Conservation (phyloP, 148 eudicot species). For the Hydrangea macrophylla region DNA sequence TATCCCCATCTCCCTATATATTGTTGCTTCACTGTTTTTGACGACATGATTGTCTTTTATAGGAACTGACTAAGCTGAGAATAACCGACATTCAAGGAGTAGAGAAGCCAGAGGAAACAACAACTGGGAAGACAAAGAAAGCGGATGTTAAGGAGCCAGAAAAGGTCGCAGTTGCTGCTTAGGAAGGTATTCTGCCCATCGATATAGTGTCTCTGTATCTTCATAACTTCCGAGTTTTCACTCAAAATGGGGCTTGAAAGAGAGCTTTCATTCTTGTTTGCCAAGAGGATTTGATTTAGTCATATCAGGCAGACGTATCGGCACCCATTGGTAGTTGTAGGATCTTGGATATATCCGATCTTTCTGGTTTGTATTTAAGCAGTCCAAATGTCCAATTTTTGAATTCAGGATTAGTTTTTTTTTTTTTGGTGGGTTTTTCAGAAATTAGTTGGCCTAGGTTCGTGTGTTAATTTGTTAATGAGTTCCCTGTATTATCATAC, state of each 20-base stretch:
- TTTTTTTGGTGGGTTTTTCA: no score
- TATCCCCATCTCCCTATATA: background rate
- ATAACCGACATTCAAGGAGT: slow-evolving; percentile 85
- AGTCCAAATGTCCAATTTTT: background rate
- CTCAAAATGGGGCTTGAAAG: background rate
- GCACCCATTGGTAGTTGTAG: background rate
- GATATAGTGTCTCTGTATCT: background rate
- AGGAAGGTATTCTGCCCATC: slow-evolving; percentile 9
- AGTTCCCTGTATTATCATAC: no score
- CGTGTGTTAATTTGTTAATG: no score
- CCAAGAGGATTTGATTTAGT: background rate
- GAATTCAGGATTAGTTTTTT: background rate
- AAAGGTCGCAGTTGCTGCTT: slow-evolving; percentile 49
- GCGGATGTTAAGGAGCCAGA: slow-evolving; percentile 34
- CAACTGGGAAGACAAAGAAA: slow-evolving; percentile 34
- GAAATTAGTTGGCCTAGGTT: no score
- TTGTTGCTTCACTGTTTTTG: slow-evolving; percentile 5
- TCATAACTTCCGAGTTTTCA: background rate
- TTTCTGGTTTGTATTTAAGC: background rate
- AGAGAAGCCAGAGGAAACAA: slow-evolving; percentile 56
- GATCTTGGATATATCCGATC: background rate
- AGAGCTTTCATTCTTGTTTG: background rate
- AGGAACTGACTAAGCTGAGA: slow-evolving; percentile 91
- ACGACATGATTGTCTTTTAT: slow-evolving; percentile 15
- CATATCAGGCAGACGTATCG: background rate